Conservation (phyloP, 257 asterid genomes). For the Solanum megistacrolobum region DNA sequence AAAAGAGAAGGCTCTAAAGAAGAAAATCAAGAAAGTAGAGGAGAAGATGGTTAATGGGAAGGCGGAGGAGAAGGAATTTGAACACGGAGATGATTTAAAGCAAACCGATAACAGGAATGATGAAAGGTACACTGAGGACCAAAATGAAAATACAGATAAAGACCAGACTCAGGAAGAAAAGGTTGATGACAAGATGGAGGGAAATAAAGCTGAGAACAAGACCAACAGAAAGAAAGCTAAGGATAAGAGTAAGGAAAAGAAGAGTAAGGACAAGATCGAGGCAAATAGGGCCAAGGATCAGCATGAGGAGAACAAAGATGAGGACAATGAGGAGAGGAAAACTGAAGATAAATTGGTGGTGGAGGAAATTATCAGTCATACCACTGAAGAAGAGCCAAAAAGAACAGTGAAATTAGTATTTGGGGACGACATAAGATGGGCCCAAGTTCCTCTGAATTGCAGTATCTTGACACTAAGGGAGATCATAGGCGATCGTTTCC, state of each 20-base stretch:
- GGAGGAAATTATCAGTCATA: conserved; percentile 38
- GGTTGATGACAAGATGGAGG: background rate
- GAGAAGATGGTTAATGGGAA: conserved; percentile 17
- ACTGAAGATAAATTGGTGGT: conserved; percentile 42
- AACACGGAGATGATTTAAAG: conserved; percentile 13
- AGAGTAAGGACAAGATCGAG: background rate
- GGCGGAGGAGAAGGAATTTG: background rate
- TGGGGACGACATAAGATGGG: conserved; percentile 89
- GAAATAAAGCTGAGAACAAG: conserved; percentile 14
- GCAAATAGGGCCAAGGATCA: background rate
- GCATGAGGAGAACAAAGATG: conserved; percentile 3
- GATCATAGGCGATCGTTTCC: conserved; percentile 47
- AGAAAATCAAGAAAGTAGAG: conserved; percentile 24
- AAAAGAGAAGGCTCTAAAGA: conserved; percentile 35
- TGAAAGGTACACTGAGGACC: background rate
- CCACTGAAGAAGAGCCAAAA: conserved; percentile 28
- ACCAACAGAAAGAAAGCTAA: background rate
- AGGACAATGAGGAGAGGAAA: conserved; percentile 1
- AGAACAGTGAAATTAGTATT: conserved; percentile 55
- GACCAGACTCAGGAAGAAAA: background rate
- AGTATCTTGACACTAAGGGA: conserved; percentile 46
- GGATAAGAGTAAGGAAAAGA: conserved; percentile 1
- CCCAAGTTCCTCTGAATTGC: conserved; percentile 58
- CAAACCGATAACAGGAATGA: conserved; percentile 20
- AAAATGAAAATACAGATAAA: background rate